Evolutionary conservation across 73 alveolate genomes (phyloP).

Genomic region (Tetrahymena elliotti): DNA sequence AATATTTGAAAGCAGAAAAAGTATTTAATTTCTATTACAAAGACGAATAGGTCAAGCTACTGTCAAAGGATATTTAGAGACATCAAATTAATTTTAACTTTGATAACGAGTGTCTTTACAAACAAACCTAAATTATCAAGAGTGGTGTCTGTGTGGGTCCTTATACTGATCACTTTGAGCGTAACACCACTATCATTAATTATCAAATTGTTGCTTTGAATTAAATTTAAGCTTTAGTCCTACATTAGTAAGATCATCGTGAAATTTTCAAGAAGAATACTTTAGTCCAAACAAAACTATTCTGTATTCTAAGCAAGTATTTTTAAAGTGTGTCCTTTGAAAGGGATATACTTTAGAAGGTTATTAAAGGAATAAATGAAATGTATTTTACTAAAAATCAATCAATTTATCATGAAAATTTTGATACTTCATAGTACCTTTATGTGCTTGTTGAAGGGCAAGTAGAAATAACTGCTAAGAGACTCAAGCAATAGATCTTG

Average conservation of each 20-base stretch:
- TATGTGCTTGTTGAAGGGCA: neutral
- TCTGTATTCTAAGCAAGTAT: neutral
- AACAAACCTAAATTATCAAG: neutral
- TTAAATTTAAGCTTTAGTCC: neutral
- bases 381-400: neutral
- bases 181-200: neutral
- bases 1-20: neutral
- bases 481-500: neutral
- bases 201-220: neutral
- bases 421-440: neutral
- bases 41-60: neutral
- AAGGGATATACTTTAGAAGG: neutral
- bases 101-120: neutral
- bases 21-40: neutral
- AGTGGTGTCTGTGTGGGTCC: neutral
- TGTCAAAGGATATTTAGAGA: neutral
- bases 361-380: neutral
- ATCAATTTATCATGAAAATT: neutral
- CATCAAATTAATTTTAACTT: neutral
- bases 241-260: neutral
- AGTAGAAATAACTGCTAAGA: neutral
- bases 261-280: neutral
- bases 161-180: neutral
- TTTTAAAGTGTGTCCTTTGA: neutral
- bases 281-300: neutral